Base-by-base conservation (phyloP, 805 yeast species). In the Hanseniaspora pseudoguilliermondii region DNA sequence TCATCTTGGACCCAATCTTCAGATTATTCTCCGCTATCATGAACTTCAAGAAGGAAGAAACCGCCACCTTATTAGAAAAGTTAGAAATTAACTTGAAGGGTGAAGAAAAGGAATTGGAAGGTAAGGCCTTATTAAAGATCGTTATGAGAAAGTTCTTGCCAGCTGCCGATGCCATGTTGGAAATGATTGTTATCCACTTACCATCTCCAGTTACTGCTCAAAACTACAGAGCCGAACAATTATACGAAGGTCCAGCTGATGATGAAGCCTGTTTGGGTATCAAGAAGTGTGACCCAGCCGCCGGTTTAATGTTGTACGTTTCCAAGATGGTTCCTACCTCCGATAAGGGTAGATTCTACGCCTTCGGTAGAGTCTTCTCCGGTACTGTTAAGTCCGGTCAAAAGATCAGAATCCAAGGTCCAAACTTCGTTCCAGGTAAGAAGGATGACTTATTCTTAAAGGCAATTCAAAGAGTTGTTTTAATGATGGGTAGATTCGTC, bases 251-350 rank as follows among this genome's bases (percentile, higher is more conserved):
- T 82, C 98, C 98, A 76, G 62, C 84, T 67, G 93, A 85, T 72
- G 98, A 91, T 75, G 84, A 83, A 69, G 79, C 83, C 71, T 87
- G 90, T 79, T 74, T 79, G 63, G 95, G 95, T 70, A 91, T 91
- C 80, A 89, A 84, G 82, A 84, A 86, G 83, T 91, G 98, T 85
- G 97, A 91, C 80, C 96, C 97, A 72, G 84, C 76, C 71, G 96
- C 95, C 69, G 97, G 91, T 73, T 85, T 91, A 73, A 91, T 91
- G 98, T 83, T 91, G 73, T 91, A 91, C 89, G 93, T 91, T 72
- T 93, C 97, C 78, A 91, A 91, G 96, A 91, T 91, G 98, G 97
- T 91, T 67, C 98, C 98, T 78, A 91, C 98, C 74, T 91, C 97
- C 68, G 98, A 91, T 78, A 93, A 91, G 83, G 98, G 98, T 84